A percentile compares a stretch with the other conserved stretches of the same genome.
Conservation (phyloP, 1,139 yeast genomes). For the Zygosaccharomyces sapae region DNA sequence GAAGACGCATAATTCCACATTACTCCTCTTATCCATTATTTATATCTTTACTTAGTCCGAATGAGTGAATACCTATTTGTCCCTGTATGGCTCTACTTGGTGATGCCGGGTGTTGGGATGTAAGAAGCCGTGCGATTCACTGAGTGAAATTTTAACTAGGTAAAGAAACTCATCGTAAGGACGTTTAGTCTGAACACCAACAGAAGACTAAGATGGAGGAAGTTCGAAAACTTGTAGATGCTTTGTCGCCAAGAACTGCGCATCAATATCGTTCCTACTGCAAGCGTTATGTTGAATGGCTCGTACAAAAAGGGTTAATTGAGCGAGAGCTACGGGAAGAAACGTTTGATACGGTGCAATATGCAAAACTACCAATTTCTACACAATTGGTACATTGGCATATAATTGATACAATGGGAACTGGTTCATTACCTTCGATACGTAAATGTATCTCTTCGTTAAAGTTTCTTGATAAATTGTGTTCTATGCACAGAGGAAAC, state of each 20-base stretch:
- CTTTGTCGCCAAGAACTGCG: constrained; percentile 26
- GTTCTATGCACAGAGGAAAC: too few relatives aligned
- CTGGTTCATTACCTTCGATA: too few relatives aligned
- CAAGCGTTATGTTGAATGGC: constrained; percentile 30
- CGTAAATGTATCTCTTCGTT: too few relatives aligned
- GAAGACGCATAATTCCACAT: too few relatives aligned
- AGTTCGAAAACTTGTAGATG: constrained; percentile 17
- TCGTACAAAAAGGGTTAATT: constrained; percentile 14
- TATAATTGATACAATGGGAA: constrained; percentile 23
- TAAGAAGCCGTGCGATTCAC: constrained; percentile 3
- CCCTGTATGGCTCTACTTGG: too few relatives aligned
- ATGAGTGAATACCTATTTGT: neutral
- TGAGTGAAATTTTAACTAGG: neutral
- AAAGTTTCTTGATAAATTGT: too few relatives aligned
- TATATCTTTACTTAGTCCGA: neutral
- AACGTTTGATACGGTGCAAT: too few relatives aligned
- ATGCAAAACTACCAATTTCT: constrained; percentile 17
- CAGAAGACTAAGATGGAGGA: constrained; percentile 6
- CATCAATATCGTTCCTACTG: constrained; percentile 31
- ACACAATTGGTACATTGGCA: constrained; percentile 30
- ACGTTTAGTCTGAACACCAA: neutral
- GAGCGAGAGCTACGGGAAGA: neutral
- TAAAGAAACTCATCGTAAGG: neutral
- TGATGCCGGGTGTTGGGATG: constrained; percentile 3
- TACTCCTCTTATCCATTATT: too few relatives aligned